Percentiles rank a stretch among this genome's conserved stretches.
phyloP scores from a whole-genome alignment of 192 early-diverging fungal genomes.

The Entomortierella lignicola region DNA sequence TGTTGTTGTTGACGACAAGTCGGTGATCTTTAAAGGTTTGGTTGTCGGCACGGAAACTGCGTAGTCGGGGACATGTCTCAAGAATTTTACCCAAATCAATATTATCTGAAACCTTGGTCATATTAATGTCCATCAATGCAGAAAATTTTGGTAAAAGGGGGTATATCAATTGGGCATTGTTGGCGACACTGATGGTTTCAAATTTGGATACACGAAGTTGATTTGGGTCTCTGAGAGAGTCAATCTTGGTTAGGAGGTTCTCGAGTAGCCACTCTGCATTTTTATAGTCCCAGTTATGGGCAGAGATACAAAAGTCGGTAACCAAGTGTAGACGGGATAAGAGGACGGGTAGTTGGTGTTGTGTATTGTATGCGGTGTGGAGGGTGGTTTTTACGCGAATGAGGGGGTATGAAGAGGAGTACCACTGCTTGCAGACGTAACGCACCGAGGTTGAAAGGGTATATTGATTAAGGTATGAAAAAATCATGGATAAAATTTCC shows the following conservation, averaged over 20 bases:
- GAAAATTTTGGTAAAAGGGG: neutral
- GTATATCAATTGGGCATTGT: neutral
- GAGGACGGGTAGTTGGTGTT: neutral
- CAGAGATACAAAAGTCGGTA: neutral
- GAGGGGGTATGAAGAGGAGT: neutral
- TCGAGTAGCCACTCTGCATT: neutral
- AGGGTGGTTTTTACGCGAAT: neutral
- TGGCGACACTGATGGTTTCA: neutral
- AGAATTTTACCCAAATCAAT: neutral
- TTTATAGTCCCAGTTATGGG: neutral
- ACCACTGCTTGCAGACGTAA: neutral
- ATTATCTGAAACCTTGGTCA: neutral
- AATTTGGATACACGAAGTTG: neutral
- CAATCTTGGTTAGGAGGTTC: neutral
- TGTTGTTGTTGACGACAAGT: neutral
- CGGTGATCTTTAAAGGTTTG: neutral
- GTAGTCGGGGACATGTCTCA: neutral
- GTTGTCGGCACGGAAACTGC: neutral
- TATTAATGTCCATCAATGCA: neutral
- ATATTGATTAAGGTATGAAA: neutral
- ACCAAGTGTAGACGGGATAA: neutral
- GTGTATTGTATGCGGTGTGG: neutral
- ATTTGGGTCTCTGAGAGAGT: neutral
- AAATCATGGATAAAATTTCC: neutral
- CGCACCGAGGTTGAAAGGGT: neutral